These are phyloP conservation scores for Abelmoschus esculentus DNA, from an alignment of 345 rosid genomes.

Conservation along the genomic window DNA sequence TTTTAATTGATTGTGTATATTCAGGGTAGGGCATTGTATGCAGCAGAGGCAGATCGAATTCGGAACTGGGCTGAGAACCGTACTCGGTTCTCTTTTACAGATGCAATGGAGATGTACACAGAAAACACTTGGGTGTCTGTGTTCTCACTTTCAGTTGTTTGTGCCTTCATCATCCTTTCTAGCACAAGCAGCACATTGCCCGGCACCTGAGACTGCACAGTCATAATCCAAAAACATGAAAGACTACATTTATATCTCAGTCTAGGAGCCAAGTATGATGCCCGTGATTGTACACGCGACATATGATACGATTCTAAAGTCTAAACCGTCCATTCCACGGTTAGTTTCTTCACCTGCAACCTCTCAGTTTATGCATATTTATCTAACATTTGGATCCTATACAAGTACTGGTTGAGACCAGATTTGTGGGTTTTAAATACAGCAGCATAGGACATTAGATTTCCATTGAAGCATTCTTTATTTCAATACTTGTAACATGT, in stretches of 20 bases:
- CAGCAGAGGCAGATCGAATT: constrained; percentile 82
- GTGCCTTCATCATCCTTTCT: constrained; percentile 81
- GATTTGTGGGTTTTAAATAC: neutral
- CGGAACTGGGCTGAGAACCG: constrained; percentile 93
- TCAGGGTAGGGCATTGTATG: constrained; percentile 87
- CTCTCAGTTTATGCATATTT: no score
- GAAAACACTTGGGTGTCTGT: constrained; percentile 90
- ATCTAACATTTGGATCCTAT: no score
- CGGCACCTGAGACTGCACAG: constrained; percentile 31
- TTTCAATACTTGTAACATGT: neutral
- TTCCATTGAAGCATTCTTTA: constrained; percentile 6
- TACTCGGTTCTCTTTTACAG: constrained; percentile 64
- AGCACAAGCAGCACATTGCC: constrained; percentile 59
- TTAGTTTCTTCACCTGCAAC: no score
- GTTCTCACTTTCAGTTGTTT: constrained; percentile 89
- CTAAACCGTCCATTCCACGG: no score
- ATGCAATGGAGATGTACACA: constrained; percentile 92
- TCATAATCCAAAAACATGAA: neutral
- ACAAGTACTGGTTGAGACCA: no score
- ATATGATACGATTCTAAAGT: no score
- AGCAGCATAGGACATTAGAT: neutral
- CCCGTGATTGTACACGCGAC: no score
- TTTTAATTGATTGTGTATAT: neutral
- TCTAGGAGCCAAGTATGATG: no score
- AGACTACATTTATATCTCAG: no score